phyloP scores from a whole-genome alignment of 768 basidiomycete species.

The Naganishia vaughanmartiniae region DNA sequence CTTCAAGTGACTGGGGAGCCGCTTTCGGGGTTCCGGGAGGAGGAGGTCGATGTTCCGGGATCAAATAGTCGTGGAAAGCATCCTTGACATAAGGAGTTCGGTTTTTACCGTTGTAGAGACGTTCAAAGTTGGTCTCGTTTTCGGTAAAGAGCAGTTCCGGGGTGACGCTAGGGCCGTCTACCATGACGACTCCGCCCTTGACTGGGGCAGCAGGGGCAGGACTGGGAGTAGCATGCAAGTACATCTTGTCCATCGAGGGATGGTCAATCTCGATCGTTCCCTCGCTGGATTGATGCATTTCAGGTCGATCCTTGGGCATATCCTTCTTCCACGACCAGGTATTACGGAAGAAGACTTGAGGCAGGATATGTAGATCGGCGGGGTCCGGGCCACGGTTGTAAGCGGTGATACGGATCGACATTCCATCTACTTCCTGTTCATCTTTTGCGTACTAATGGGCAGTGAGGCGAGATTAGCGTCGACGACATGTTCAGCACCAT shows the following conservation, averaged over 20 bases:
- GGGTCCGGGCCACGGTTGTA: conserved; percentile 97
- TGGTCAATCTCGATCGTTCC: conserved; percentile 62
- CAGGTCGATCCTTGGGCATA: conserved; percentile 51
- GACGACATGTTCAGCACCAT: conserved; percentile 16
- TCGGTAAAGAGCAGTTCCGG: conserved; percentile 92
- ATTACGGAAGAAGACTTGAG: conserved; percentile 96
- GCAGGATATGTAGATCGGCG: conserved; percentile 88
- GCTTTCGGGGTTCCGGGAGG: conserved; percentile 31
- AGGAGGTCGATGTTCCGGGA: conserved; percentile 72
- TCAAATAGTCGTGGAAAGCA: conserved; percentile 96
- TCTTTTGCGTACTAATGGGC: conserved; percentile 88
- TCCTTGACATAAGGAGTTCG: conserved; percentile 83
- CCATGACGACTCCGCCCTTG: conserved; percentile 59
- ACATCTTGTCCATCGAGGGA: conserved; percentile 68
- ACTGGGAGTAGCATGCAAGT: conserved; percentile 84
- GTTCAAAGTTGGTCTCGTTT: conserved; percentile 91
- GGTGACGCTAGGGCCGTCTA: conserved; percentile 64
- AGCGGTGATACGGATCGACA: conserved; percentile 89
- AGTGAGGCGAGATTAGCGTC: conserved; percentile 24
- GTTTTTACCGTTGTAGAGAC: conserved; percentile 87
- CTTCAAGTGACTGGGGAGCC: conserved; percentile 19
- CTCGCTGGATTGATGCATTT: conserved; percentile 51
- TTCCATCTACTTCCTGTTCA: conserved; percentile 78
- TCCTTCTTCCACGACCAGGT: conserved; percentile 88
- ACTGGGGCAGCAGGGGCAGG: conserved; percentile 79